A percentile compares a stretch with the other conserved stretches of the same genome.
Evolutionary conservation across 371 early-diverging fungal species (phyloP).

Genomic region (Zopfochytrium polystomum): DNA sequence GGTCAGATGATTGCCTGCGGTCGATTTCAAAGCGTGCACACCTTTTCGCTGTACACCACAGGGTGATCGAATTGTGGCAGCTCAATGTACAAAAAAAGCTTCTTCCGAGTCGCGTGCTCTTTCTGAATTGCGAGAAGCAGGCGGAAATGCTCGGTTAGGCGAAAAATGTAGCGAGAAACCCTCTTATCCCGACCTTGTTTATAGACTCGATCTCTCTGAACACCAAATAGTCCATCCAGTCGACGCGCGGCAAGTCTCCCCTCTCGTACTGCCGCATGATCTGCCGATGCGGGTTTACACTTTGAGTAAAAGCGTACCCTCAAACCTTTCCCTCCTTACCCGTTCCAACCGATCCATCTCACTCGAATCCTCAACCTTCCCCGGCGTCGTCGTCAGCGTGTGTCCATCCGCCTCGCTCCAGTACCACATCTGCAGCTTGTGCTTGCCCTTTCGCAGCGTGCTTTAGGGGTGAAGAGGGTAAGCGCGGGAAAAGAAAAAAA

Average conservation of each 20-base stretch:
- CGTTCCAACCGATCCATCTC: slow-evolving; percentile 87
- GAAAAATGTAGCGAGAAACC: neutral
- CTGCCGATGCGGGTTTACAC: slow-evolving; percentile 34
- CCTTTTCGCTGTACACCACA: slow-evolving; percentile 80
- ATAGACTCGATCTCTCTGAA: slow-evolving; percentile 79
- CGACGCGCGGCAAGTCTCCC: slow-evolving; percentile 76
- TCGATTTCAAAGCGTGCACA: slow-evolving; percentile 20
- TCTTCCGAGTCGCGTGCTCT: slow-evolving; percentile 46
- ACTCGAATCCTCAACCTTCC: slow-evolving; percentile 50
- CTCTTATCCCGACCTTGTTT: slow-evolving; percentile 53
- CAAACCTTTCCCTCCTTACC: no score
- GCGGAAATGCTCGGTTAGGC: neutral
- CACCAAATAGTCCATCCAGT: slow-evolving; percentile 89
- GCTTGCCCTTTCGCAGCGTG: slow-evolving; percentile 77
- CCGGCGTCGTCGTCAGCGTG: slow-evolving; percentile 57
- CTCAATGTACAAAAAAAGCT: slow-evolving; percentile 75
- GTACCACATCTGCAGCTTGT: slow-evolving; percentile 71
- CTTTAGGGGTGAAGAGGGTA: slow-evolving; percentile 28
- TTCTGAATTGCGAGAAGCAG: no score
- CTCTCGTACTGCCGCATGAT: slow-evolving; percentile 78
- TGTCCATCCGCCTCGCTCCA: slow-evolving; percentile 64
- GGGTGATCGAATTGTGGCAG: slow-evolving; percentile 93
- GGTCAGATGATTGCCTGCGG: neutral
- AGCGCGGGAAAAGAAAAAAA: neutral
- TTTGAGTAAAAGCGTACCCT: slow-evolving; percentile 1